Evolutionary conservation across 495 filamentous ascomycete species (phyloP).

Genomic region (Platismatia glauca): DNA sequence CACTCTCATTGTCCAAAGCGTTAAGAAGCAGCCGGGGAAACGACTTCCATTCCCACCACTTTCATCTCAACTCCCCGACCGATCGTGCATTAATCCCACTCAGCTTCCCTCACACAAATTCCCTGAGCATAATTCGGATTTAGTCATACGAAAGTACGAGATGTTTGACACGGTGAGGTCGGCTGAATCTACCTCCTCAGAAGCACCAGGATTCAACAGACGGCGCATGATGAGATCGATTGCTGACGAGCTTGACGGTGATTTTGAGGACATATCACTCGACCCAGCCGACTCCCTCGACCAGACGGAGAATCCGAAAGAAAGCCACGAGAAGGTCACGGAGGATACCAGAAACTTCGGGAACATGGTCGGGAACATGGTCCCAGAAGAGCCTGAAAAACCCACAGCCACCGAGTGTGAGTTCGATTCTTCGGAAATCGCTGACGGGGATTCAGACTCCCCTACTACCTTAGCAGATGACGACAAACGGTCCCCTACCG

Average conservation of each 20-base stretch:
- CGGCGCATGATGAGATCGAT: background rate
- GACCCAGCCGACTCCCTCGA: background rate
- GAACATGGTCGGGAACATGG: background rate
- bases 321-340: background rate
- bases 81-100: too few species aligned
- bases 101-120: background rate
- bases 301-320: background rate
- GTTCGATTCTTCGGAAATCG: background rate
- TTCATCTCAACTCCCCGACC: too few species aligned
- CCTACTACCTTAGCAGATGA: background rate
- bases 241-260: background rate
- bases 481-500: background rate
- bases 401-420: too few species aligned
- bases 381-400: background rate
- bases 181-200: background rate
- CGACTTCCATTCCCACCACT: too few species aligned
- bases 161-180: background rate
- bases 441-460: background rate
- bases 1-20: too few species aligned
- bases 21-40: too few species aligned
- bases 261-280: background rate
- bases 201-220: background rate
- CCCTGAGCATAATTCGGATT: too few species aligned
- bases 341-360: background rate
- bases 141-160: background rate